Base-by-base conservation (phyloP, 2,329 filamentous ascomycete genomes). In the Microcyclosporella mali region DNA sequence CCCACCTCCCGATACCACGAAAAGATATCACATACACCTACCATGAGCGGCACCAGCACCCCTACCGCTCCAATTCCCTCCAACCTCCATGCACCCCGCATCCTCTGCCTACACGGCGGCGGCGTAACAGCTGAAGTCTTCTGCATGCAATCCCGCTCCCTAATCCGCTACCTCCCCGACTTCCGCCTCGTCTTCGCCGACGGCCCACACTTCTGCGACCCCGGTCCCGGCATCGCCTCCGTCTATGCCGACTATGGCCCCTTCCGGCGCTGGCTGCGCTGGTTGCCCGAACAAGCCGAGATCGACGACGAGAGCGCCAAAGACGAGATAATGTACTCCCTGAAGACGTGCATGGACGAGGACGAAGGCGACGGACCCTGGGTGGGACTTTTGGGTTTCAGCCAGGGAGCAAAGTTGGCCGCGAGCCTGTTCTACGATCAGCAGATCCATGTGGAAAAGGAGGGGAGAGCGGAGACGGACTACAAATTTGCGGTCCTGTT, bases 61-160 rank as follows among this genome's bases (percentile, higher is more conserved):
- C 30, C 39, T 29, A 16, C 39, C 32, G 27, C 3, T n/a, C 8
- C 33, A 25, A 37, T 19, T 27, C 16, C 12, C 16, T 28, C 30
- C 12, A 16, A 49, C 40, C 56, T 57, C 41, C 42, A 52, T 33
- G 45, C 52, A 31, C 84, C 84, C 2, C 81, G 84, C 46, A 79
- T 89, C 53, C 80, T 89, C 53, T 88, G 84, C 65, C 78, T 89
- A n/a, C 85, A 89, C 63, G 85, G 85, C 60, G 85, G 84, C 56
- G 85, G 85, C 47, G 79, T 82, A 51, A 88, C 84, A 57, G 80
- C 74, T n/a, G 60, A 71, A 31, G 78, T 88, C 61, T 88, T 88
- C 68, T 69, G 73, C 47, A 62, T 74, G 9, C 85, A 89, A 66
- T 78, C 79, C 53, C 83, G 85, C 49, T 68, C 68, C 4, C 63